phyloP scores from a whole-genome alignment of 106 monocot species.

The Phalaenopsis aphrodite region DNA sequence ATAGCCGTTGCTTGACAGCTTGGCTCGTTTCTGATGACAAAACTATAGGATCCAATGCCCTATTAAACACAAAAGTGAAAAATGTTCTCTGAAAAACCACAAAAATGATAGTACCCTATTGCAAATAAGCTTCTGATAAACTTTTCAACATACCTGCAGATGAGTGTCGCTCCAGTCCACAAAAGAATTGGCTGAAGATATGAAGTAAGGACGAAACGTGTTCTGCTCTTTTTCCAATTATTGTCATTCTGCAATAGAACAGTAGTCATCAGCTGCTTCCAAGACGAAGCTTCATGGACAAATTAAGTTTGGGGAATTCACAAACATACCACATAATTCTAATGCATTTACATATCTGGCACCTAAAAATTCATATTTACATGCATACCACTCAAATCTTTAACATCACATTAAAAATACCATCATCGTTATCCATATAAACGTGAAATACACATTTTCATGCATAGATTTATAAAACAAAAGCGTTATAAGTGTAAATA shows the following conservation, averaged over 20 bases:
- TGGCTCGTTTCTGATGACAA: constrained; percentile 79
- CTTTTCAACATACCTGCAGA: constrained; percentile 51
- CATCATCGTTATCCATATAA: too few relatives aligned
- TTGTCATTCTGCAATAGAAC: constrained; percentile 34
- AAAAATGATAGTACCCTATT: background rate
- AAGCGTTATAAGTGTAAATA: too few relatives aligned
- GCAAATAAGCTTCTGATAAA: background rate
- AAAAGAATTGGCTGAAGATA: constrained; percentile 88
- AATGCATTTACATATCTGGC: too few relatives aligned
- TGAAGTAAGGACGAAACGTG: constrained; percentile 51
- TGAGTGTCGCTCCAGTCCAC: constrained; percentile 65
- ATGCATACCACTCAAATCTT: too few relatives aligned
- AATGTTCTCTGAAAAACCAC: background rate
- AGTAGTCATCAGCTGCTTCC: background rate
- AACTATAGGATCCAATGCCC: constrained; percentile 57
- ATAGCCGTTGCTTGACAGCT: constrained; percentile 72
- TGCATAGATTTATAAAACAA: too few relatives aligned
- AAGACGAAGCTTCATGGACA: background rate
- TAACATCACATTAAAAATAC: too few relatives aligned
- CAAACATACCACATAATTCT: too few relatives aligned
- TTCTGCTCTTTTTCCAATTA: constrained; percentile 93
- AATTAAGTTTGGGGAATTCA: background rate
- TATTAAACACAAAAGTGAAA: constrained; percentile 22
- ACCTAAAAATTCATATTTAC: too few relatives aligned
- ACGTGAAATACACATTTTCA: too few relatives aligned